These are phyloP conservation scores for Talaromyces ruber DNA, from an alignment of 495 filamentous ascomycete species.

Conservation along the genomic window DNA sequence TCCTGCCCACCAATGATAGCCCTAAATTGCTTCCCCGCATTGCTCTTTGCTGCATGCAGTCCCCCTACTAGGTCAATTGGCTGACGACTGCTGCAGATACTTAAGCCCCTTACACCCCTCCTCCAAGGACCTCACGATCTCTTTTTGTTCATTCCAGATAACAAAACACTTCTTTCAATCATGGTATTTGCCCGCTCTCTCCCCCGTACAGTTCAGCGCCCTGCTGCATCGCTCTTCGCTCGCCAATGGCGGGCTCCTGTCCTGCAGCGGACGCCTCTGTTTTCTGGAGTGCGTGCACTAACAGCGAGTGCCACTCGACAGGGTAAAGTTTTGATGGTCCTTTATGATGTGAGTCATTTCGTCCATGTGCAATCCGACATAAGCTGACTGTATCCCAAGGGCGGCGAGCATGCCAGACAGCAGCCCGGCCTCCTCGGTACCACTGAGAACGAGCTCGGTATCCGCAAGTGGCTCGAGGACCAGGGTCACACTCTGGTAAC, in stretches of 20 bases:
- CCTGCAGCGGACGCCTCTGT: conserved; percentile 17
- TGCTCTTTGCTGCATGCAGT: neutral
- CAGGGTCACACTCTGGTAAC: conserved; percentile 93
- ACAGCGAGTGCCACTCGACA: conserved; percentile 48
- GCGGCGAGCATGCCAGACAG: conserved; percentile 59
- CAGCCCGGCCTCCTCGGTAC: conserved; percentile 86
- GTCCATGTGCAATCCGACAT: neutral
- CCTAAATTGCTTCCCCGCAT: neutral
- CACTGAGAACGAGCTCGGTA: conserved; percentile 94
- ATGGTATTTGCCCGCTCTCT: conserved; percentile 66
- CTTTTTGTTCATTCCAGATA: neutral
- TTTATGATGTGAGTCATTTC: conserved; percentile 59
- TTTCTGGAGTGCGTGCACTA: conserved; percentile 41
- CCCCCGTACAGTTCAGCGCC: conserved; percentile 47
- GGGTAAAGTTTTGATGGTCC: conserved; percentile 67
- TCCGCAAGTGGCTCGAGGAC: conserved; percentile 94
- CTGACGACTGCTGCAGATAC: neutral
- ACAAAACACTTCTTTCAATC: conserved; percentile 26
- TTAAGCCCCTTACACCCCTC: neutral
- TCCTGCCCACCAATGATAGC: neutral
- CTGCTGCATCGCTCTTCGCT: conserved; percentile 46
- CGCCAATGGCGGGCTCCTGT: conserved; percentile 27
- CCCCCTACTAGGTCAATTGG: neutral
- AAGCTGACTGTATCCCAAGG: conserved; percentile 29
- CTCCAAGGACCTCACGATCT: conserved; percentile 8